Evolutionary conservation across 148 eudicot species (phyloP).

Genomic region (Polygonum aviculare): DNA sequence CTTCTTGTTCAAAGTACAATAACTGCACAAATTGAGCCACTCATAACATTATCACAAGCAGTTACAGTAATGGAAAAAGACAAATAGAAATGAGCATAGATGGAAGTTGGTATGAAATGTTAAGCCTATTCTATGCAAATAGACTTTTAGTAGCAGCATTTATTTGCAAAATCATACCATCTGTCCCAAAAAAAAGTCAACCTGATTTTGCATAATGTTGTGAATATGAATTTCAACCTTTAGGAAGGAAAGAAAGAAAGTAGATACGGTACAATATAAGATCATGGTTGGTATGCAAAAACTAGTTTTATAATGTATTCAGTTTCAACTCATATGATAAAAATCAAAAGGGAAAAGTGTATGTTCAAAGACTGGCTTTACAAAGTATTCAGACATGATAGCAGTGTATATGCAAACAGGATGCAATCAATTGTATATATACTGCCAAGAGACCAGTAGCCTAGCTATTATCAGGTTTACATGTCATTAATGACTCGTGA

Average conservation of each 20-base stretch:
- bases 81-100: not conserved
- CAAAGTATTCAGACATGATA: not conserved
- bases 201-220: not conserved
- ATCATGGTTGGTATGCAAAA: not conserved
- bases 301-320: not conserved
- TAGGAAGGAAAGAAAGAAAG: not conserved
- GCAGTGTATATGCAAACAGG: not conserved
- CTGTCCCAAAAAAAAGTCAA: not conserved
- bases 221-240: not conserved
- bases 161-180: not conserved
- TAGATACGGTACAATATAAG: not conserved
- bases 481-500: not conserved
- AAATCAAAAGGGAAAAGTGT: not conserved
- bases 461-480: not conserved
- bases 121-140: not conserved
- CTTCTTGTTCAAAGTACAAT: conserved; percentile 77
- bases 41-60: not conserved
- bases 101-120: not conserved
- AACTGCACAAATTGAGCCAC: conserved; percentile 45
- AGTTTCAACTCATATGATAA: not conserved
- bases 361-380: no score
- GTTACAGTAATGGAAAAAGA: not conserved
- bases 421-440: not conserved
- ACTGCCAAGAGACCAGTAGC: not conserved
- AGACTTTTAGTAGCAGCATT: not conserved